Conservation (phyloP, 805 yeast genomes). For the Zygotorulaspora florentina region DNA sequence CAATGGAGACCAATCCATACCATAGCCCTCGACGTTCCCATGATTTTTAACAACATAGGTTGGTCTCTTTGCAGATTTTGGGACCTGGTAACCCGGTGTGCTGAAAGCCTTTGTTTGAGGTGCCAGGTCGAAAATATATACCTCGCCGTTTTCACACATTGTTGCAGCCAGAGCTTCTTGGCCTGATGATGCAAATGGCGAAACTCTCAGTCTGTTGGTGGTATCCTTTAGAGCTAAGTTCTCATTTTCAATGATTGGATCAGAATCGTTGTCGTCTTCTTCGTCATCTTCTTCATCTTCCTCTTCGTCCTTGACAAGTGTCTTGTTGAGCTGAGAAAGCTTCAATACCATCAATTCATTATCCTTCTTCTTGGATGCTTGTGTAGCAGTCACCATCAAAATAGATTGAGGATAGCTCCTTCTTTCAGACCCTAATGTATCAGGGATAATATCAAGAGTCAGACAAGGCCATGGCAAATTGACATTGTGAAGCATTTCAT, state of each 20-base stretch:
- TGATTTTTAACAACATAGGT: conserved; percentile 76
- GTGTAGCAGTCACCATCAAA: conserved; percentile 88
- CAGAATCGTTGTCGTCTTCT: conserved; percentile 65
- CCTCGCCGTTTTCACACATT: conserved; percentile 88
- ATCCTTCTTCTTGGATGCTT: conserved; percentile 81
- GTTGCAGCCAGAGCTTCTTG: conserved; percentile 86
- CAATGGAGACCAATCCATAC: conserved; percentile 93
- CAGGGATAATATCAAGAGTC: conserved; percentile 86
- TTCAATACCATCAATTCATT: conserved; percentile 85
- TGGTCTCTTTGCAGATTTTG: conserved; percentile 75
- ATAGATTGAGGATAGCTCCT: conserved; percentile 84
- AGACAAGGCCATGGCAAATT: conserved; percentile 96
- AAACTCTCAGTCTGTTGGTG: conserved; percentile 82
- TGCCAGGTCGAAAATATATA: conserved; percentile 72
- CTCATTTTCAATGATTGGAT: conserved; percentile 86
- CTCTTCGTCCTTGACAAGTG: conserved; percentile 78
- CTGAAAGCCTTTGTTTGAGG: conserved; percentile 80
- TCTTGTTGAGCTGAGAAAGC: conserved; percentile 74
- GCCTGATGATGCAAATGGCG: conserved; percentile 60
- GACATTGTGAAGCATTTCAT: conserved; percentile 93
- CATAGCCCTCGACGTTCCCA: conserved; percentile 97
- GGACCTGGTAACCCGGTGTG: conserved; percentile 78
- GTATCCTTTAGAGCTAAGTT: conserved; percentile 73
- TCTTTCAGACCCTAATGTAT: conserved; percentile 80
- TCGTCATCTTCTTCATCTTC: conserved; percentile 71